phyloP scores from a whole-genome alignment of 495 filamentous ascomycete genomes.

The Talaromyces stipitatus region DNA sequence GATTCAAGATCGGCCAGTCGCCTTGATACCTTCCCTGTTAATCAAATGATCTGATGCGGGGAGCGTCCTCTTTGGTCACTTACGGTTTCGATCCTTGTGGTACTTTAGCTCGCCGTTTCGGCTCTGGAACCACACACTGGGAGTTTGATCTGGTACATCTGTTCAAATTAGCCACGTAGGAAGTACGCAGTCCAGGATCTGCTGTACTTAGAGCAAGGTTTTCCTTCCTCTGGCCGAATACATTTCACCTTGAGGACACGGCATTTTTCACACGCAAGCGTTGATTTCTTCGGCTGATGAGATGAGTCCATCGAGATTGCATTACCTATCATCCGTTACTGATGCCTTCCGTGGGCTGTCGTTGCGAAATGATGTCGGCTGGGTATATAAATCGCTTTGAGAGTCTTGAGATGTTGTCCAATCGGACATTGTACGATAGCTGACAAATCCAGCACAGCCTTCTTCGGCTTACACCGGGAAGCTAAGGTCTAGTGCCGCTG shows the following conservation, averaged over 20 bases:
- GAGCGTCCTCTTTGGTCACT: neutral
- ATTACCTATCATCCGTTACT: neutral
- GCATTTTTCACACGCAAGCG: slow-evolving; percentile 12
- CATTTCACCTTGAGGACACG: slow-evolving; percentile 14
- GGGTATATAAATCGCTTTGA: too few species aligned
- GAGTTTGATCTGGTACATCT: slow-evolving; percentile 14
- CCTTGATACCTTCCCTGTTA: slow-evolving; percentile 8
- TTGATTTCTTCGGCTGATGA: slow-evolving; percentile 2
- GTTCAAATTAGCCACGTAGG: slow-evolving; percentile 5
- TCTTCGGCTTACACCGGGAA: too few species aligned
- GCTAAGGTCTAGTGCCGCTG: too few species aligned
- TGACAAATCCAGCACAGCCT: too few species aligned
- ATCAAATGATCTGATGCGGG: neutral
- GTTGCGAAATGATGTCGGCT: too few species aligned
- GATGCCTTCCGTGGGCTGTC: too few species aligned
- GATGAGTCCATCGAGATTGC: neutral
- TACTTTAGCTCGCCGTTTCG: slow-evolving; percentile 9
- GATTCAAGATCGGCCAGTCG: slow-evolving; percentile 9
- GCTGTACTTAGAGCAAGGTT: slow-evolving; percentile 11
- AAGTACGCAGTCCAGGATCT: neutral
- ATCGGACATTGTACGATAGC: too few species aligned
- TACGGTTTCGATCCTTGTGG: slow-evolving; percentile 9
- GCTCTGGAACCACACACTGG: slow-evolving; percentile 10
- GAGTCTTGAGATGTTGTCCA: too few species aligned
- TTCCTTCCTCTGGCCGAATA: slow-evolving; percentile 8